Percentiles rank a stretch among this genome's conserved stretches.
phyloP scores from a whole-genome alignment of 139 green algal species.

The Dunaliella primolecta region DNA sequence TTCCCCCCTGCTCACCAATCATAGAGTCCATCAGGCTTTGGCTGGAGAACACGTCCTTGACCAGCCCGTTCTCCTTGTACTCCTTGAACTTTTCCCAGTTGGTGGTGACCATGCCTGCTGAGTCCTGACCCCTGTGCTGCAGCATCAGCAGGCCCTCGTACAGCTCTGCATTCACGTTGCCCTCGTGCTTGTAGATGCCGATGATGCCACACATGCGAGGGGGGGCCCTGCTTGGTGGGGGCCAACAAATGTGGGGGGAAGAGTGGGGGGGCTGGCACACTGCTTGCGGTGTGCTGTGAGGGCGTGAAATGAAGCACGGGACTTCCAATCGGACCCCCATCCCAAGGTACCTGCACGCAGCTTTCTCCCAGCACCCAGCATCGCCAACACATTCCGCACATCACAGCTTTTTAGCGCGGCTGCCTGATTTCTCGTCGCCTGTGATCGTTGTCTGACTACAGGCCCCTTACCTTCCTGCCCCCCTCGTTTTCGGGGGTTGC shows the following conservation, averaged over 20 bases:
- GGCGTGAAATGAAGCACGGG: not conserved
- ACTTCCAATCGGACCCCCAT: not conserved
- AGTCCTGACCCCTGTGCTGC: constrained; percentile 93
- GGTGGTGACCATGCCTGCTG: constrained; percentile 95
- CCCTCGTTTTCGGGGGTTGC: constrained; percentile 28
- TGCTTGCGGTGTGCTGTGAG: not conserved
- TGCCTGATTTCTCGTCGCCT: not conserved
- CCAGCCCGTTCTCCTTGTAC: constrained; percentile 95
- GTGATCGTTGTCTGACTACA: not conserved
- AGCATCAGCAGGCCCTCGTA: constrained; percentile 97
- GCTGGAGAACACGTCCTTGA: constrained; percentile 93
- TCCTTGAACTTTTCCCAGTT: constrained; percentile 83
- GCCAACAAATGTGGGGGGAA: no score
- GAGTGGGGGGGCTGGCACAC: not conserved
- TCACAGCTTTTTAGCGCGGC: not conserved
- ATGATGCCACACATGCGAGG: constrained; percentile 91
- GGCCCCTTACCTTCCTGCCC: not conserved
- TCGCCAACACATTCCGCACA: not conserved
- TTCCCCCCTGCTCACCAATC: constrained; percentile 56
- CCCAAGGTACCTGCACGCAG: no score
- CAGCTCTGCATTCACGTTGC: constrained; percentile 78
- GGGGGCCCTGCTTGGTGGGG: constrained; percentile 29
- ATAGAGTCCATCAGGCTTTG: constrained; percentile 74
- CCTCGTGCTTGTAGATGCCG: constrained; percentile 82
- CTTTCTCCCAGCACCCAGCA: not conserved